A percentile compares a stretch with the other conserved stretches of the same genome.
phyloP scores from a whole-genome alignment of 306 rosid genomes.

The Alnus rubra region DNA sequence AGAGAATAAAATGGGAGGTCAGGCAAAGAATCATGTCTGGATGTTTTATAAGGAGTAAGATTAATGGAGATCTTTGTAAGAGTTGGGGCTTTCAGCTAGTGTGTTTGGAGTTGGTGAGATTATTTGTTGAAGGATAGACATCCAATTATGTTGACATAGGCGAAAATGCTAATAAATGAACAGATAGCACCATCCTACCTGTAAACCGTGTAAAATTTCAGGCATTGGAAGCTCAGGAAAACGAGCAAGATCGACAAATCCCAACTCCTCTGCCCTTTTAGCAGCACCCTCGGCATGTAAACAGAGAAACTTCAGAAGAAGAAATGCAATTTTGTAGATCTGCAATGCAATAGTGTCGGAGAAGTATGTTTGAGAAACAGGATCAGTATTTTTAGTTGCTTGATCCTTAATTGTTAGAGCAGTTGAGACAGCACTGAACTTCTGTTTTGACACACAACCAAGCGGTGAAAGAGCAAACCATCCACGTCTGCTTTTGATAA shows the following conservation, averaged over 20 bases:
- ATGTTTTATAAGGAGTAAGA: no score
- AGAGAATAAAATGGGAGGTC: no score
- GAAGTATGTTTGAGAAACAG: conserved; percentile 55
- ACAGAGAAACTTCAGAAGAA: conserved; percentile 79
- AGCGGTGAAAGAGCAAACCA: conserved; percentile 86
- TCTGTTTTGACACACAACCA: conserved; percentile 61
- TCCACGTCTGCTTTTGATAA: conserved; percentile 66
- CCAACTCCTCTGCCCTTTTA: conserved; percentile 88
- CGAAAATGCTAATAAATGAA: conserved; percentile 10
- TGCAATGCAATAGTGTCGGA: conserved; percentile 76
- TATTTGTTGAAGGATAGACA: background rate
- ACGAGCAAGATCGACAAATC: conserved; percentile 87
- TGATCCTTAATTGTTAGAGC: conserved; percentile 46
- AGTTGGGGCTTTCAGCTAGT: no score
- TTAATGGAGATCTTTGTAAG: no score
- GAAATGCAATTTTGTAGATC: conserved; percentile 69
- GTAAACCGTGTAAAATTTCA: conserved; percentile 90
- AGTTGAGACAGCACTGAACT: conserved; percentile 53
- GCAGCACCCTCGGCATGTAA: conserved; percentile 94
- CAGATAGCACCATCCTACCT: conserved; percentile 42
- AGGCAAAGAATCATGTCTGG: no score
- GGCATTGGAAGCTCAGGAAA: conserved; percentile 98
- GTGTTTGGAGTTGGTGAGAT: no score
- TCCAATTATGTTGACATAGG: conserved; percentile 1
- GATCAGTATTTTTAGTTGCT: conserved; percentile 42